Base-by-base conservation (phyloP, 2,329 filamentous ascomycete species). In the Eurotiales sp. region DNA sequence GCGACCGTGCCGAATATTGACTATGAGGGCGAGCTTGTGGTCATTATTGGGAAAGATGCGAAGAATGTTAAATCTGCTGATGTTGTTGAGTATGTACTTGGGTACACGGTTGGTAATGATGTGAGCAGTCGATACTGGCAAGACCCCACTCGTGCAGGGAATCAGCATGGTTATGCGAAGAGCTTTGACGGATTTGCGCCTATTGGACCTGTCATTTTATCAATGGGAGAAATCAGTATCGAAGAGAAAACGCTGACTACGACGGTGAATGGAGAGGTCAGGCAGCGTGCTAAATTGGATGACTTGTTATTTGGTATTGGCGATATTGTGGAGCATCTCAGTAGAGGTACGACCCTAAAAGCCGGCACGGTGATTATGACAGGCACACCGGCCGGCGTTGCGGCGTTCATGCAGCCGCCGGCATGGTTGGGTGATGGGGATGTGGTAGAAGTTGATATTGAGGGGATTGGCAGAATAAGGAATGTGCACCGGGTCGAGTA, bases 41-140 rank as follows among this genome's bases (percentile, higher is more conserved):
- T 69, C 64, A 32, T 32, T 14, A 32, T 14, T 32, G 8, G 8
- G 29, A 32, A 32, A 32, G 14, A 8, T 10, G 29, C 29, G 29
- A 32, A 32, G 29, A 32, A 32, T 14, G 29, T 32, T 32, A 10
- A 8, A 10, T 14, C 14, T 32, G 29, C 29, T 8, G 29, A 32
- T 14, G 29, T 14, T 32, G 8, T 10, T 32, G 14, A 32, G 29
- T 32, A 32, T 2, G 14, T 32, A 8, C 2, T 32, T 8, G 29
- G 29, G 14, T 32, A 32, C 14, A 32, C 29, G 14, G 29, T 32
- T 32, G 29, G 29, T 32, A 32, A 32, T 32, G 29, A 32, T 32
- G 8, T 32, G 8, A 32, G 8, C 14, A 14, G 8, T 14, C 29
- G 29, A 10, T 8, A 10, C 8, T 32, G 29, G 29, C 29, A 32